Evolutionary conservation across 129 eudicot genomes (phyloP).

Genomic region (Pseudognaphalium luteoalbum): DNA sequence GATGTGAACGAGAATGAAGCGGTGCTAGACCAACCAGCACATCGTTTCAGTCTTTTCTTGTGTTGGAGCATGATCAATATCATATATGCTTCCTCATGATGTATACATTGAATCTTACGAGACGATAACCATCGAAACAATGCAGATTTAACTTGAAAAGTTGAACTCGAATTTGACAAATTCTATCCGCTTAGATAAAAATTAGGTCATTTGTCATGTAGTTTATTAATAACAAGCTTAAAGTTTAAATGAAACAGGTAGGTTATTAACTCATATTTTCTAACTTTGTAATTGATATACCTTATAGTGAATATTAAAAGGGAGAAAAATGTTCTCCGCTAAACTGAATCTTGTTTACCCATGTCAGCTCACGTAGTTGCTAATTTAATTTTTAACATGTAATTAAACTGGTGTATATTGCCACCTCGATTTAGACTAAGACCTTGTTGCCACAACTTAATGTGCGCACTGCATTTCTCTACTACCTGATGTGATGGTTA

Average conservation of each 20-base stretch:
- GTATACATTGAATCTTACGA: not conserved
- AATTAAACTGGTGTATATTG: not conserved
- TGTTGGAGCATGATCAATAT: not conserved
- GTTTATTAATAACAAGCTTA: too few species aligned
- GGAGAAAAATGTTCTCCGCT: not conserved
- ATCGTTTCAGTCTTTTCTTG: not conserved
- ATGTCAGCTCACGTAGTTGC: not conserved
- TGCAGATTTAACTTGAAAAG: not conserved
- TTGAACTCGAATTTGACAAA: not conserved
- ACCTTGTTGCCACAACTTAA: not conserved
- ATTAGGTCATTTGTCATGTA: not conserved
- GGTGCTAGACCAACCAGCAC: too few species aligned
- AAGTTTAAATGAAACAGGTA: too few species aligned
- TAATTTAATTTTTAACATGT: not conserved
- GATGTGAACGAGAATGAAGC: not conserved
- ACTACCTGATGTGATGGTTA: not conserved
- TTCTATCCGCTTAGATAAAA: not conserved
- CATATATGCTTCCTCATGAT: not conserved
- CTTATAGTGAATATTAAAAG: too few species aligned
- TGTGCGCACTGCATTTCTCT: not conserved
- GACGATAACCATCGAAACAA: not conserved
- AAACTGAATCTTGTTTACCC: not conserved
- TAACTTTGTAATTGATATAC: too few species aligned
- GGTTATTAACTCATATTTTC: too few species aligned
- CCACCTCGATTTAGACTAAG: not conserved